phyloP scores from a whole-genome alignment of 768 basidiomycete species.

The Termitomyces sp. region DNA sequence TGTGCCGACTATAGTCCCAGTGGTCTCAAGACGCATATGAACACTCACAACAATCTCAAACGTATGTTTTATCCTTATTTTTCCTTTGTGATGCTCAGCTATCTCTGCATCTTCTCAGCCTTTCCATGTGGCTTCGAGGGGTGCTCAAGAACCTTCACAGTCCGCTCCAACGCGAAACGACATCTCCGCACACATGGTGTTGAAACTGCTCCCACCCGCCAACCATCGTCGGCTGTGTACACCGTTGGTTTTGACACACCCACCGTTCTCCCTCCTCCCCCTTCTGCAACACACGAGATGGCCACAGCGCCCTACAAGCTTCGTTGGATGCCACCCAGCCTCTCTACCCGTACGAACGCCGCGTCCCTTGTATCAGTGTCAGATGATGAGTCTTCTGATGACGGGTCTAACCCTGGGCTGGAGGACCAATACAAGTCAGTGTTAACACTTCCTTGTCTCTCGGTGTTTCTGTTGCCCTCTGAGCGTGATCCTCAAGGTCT shows the following conservation, averaged over 20 bases:
- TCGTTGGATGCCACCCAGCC: constrained; percentile 41
- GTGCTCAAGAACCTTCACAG: constrained; percentile 69
- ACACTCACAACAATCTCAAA: constrained; percentile 48
- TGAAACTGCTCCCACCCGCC: constrained; percentile 13
- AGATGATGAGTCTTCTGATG: constrained; percentile 22
- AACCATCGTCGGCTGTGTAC: constrained; percentile 20
- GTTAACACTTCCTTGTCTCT: constrained; percentile 22
- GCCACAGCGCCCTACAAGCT: constrained; percentile 24
- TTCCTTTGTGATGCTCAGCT: not conserved
- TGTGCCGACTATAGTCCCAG: constrained; percentile 37
- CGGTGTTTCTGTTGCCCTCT: constrained; percentile 22
- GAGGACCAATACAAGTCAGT: constrained; percentile 15
- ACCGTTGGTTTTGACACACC: constrained; percentile 37
- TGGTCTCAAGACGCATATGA: constrained; percentile 56
- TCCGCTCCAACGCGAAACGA: constrained; percentile 78
- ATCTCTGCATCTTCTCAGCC: constrained; percentile 24
- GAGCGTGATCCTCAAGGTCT: constrained; percentile 13
- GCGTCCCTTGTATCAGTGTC: constrained; percentile 20
- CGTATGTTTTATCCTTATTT: constrained; percentile 34
- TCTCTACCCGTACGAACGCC: constrained; percentile 26
- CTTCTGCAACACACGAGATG: constrained; percentile 9
- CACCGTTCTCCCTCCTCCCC: constrained; percentile 23
- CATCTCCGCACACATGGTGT: constrained; percentile 77
- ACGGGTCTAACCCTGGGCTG: constrained; percentile 8
- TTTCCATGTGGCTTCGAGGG: constrained; percentile 53